Conservation (phyloP, 2,329 filamentous ascomycete species). For the Peltaster fructicola region DNA sequence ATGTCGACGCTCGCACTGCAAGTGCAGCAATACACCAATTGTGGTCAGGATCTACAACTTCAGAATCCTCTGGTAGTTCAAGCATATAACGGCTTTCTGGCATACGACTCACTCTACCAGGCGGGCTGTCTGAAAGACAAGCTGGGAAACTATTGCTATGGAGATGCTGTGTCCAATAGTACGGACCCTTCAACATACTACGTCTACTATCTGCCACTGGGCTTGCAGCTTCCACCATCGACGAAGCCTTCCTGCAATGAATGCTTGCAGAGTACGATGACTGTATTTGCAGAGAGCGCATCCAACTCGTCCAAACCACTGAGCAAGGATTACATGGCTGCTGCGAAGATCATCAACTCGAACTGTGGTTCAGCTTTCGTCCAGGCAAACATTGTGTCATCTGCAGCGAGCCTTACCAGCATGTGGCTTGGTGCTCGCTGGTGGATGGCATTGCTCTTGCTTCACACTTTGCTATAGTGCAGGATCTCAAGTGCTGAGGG, state of each 20-base stretch:
- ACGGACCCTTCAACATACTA: slow-evolving; percentile 55
- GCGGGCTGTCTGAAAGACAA: slow-evolving; percentile 59
- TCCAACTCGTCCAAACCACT: slow-evolving; percentile 49
- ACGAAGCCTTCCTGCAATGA: slow-evolving; percentile 55
- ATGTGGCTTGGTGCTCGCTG: slow-evolving; percentile 1
- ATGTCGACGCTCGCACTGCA: slow-evolving; percentile 48
- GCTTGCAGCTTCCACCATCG: slow-evolving; percentile 47
- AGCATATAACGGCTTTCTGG: slow-evolving; percentile 56
- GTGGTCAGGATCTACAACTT: slow-evolving; percentile 49
- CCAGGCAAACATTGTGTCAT: slow-evolving; percentile 4
- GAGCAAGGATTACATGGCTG: slow-evolving; percentile 47
- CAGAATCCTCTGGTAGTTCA: slow-evolving; percentile 54
- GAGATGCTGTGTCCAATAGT: slow-evolving; percentile 63
- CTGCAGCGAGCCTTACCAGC: slow-evolving; percentile 1
- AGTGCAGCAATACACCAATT: slow-evolving; percentile 45
- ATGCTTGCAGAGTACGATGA: slow-evolving; percentile 69
- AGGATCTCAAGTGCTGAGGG: slow-evolving; percentile 3
- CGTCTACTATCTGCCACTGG: slow-evolving; percentile 73
- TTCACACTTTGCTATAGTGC: neutral
- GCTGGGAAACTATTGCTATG: slow-evolving; percentile 53
- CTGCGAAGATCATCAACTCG: slow-evolving; percentile 56
- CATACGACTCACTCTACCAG: slow-evolving; percentile 62
- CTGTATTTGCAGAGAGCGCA: slow-evolving; percentile 54
- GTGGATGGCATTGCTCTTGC: no score
- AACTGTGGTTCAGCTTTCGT: slow-evolving; percentile 39